Conservation (phyloP, 73 alveolate genomes). For the Uronychia binucleata region DNA sequence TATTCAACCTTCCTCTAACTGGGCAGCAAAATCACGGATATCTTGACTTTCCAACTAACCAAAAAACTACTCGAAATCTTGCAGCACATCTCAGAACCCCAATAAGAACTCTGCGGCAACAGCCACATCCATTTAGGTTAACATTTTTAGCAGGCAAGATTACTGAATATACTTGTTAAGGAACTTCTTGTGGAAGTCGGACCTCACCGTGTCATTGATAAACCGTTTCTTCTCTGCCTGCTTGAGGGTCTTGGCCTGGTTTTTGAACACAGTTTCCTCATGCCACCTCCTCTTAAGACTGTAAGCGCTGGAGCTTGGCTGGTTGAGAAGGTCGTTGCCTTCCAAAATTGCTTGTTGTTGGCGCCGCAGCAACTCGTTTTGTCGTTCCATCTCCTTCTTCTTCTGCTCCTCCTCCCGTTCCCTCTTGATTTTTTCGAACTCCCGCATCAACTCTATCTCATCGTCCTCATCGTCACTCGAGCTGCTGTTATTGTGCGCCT, state of each 20-base stretch:
- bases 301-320: too few species aligned
- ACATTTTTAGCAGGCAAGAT: too few species aligned
- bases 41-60: too few species aligned
- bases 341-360: too few species aligned
- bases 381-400: conserved; percentile 68
- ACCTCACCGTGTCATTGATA: conserved; percentile 96
- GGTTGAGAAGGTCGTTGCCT: too few species aligned
- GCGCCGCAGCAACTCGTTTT: too few species aligned
- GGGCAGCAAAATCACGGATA: too few species aligned
- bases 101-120: too few species aligned
- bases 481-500: conserved; percentile 49
- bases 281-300: conserved; percentile 96
- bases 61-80: too few species aligned
- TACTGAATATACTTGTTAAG: conserved; percentile 83
- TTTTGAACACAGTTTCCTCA: conserved; percentile 96
- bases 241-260: conserved; percentile 87
- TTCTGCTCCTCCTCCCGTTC: conserved; percentile 89
- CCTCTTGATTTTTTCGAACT: conserved; percentile 86
- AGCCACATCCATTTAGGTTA: too few species aligned
- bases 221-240: conserved; percentile 89
- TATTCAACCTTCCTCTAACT: too few species aligned
- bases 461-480: conserved; percentile 73
- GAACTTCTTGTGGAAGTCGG: conserved; percentile 95
- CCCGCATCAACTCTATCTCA: conserved; percentile 84
- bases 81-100: too few species aligned